Base-by-base conservation (phyloP, 2,329 filamentous ascomycete genomes). In the Rosellinia necatrix region DNA sequence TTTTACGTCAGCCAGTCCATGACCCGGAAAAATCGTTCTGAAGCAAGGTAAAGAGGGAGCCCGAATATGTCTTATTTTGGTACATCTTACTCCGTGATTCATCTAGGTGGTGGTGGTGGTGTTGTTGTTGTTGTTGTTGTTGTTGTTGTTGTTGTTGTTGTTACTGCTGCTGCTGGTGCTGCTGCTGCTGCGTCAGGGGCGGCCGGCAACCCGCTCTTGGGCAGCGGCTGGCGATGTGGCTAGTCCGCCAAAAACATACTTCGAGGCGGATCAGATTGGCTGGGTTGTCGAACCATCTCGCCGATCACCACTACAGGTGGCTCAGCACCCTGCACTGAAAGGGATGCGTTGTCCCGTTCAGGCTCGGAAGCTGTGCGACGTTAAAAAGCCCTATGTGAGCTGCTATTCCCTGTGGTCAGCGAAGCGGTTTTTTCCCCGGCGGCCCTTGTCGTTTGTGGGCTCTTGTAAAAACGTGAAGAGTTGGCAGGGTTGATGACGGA, bases 251-350 rank as follows among this genome's bases (percentile, higher is more conserved):
- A 37, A 37, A 49, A 44, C 47, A 47, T 13, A 8, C 17, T 34
- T 34, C 29, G 24, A 21, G 15, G 41, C 44, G 46, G 34, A 55
- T 49, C 43, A 32, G 52, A 43, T 38, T 32, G 50, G 41, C 32
- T 15, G 38, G 41, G 42, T 54, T 58, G 34, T 30, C 25, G 25
- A 38, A 17, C 32, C 19, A 4, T 40, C 47, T 35, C 34, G 35
- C 43, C 55, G 53, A 55, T 49, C n/a, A 17, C 34, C 30, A 38
- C 48, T 35, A 25, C n/a, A 30, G 29, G 30, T 40, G 51, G 50
- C 40, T 49, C 42, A 30, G n/a, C 38, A 38, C 22, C 22, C 40
- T 34, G 32, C 48, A 35, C 29, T 8, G 17, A 24, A 50, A 35
- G 29, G 40, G 24, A 53, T 47, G 50, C 10, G 43, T 53, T 46